Evolutionary conservation across 257 asterid species (phyloP).

Genomic region (Salvia rosmarinus): DNA sequence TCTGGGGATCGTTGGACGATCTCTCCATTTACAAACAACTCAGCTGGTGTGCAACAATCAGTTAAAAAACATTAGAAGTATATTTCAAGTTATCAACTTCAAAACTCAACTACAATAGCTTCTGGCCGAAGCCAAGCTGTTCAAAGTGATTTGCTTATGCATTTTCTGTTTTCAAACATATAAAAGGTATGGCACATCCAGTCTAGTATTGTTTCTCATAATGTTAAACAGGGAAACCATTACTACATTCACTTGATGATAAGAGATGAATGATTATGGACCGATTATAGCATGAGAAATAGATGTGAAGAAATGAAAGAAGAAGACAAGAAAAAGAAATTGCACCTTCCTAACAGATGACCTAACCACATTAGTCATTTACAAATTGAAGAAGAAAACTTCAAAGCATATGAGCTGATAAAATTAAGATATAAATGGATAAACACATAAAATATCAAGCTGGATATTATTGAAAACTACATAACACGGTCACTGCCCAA

Average conservation of each 20-base stretch:
- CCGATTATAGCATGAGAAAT: neutral
- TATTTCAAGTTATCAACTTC: neutral
- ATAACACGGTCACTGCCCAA: neutral
- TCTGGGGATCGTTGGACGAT: constrained; percentile 94
- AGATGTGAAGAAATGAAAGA: neutral
- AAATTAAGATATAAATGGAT: neutral
- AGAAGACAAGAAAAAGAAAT: neutral
- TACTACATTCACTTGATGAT: neutral
- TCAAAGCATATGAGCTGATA: neutral
- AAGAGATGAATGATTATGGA: neutral
- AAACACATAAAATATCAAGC: neutral
- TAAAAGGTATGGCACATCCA: neutral
- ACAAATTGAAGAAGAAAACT: neutral
- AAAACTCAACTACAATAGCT: neutral
- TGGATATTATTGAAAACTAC: neutral
- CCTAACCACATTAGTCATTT: neutral
- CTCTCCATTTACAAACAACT: constrained; percentile 85
- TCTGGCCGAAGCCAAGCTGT: no score
- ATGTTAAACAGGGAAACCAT: neutral
- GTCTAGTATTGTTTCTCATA: neutral
- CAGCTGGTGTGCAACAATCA: constrained; percentile 55
- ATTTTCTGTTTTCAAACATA: constrained; percentile 3
- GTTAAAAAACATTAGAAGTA: neutral
- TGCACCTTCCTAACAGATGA: neutral
- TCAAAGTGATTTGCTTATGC: neutral